These are phyloP conservation scores for Pluteus cervinus DNA, from an alignment of 768 basidiomycete species.

Conservation along the genomic window DNA sequence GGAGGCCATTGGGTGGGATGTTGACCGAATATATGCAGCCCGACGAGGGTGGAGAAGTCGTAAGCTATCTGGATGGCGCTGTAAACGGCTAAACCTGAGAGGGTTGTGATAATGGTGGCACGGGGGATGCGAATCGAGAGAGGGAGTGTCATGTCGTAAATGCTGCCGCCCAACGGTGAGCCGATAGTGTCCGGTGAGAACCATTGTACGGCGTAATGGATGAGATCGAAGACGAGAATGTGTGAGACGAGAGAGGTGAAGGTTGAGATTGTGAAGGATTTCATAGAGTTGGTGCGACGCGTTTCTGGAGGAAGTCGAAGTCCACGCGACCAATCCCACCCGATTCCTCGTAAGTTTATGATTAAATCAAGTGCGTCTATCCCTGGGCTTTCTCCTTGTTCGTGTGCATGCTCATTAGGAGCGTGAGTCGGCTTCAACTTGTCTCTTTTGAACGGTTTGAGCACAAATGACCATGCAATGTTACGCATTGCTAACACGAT, in stretches of 20 bases:
- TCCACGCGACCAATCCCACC: slow-evolving; percentile 54
- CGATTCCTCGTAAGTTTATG: slow-evolving; percentile 48
- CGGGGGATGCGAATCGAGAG: slow-evolving; percentile 31
- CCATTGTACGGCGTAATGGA: slow-evolving; percentile 41
- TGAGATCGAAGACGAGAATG: slow-evolving; percentile 34
- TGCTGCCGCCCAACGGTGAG: slow-evolving; percentile 31
- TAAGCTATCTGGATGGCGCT: slow-evolving; percentile 37
- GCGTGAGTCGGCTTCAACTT: slow-evolving; percentile 9
- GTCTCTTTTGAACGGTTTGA: slow-evolving; percentile 25
- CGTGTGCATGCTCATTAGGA: neutral
- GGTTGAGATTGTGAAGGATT: slow-evolving; percentile 30
- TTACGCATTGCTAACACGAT: slow-evolving; percentile 29
- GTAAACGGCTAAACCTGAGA: slow-evolving; percentile 40
- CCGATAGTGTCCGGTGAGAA: slow-evolving; percentile 37
- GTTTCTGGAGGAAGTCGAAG: slow-evolving; percentile 35
- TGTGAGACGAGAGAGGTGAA: slow-evolving; percentile 25
- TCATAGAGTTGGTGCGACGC: slow-evolving; percentile 29
- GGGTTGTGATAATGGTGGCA: slow-evolving; percentile 36
- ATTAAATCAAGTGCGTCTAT: slow-evolving; percentile 44
- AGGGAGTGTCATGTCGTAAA: slow-evolving; percentile 34
- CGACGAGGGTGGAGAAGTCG: slow-evolving; percentile 34
- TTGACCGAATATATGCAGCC: slow-evolving; percentile 41
- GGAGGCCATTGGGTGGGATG: slow-evolving; percentile 56
- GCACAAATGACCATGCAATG: slow-evolving; percentile 34
- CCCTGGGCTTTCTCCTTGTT: slow-evolving; percentile 7